Evolutionary conservation across 140 eudicot species (phyloP).

Genomic region (Flaveria floridana): DNA sequence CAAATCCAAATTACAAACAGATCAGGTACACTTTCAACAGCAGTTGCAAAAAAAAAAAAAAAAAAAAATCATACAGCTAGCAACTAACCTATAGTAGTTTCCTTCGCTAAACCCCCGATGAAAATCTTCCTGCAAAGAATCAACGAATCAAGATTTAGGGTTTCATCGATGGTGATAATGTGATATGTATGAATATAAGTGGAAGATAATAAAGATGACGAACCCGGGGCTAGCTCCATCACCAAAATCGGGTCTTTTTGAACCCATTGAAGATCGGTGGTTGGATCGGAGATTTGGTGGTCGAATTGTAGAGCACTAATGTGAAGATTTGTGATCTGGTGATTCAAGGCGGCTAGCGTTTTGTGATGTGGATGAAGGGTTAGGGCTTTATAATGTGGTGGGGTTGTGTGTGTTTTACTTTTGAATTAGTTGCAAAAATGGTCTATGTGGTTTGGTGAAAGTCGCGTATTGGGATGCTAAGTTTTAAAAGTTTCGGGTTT

Average conservation of each 20-base stretch:
- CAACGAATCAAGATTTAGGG: slow-evolving; percentile 1
- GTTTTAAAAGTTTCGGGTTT: too few species aligned
- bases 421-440: not conserved
- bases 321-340: not conserved
- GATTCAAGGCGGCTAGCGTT: slow-evolving; percentile 27
- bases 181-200: too few species aligned
- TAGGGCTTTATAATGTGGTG: not conserved
- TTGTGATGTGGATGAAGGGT: slow-evolving; percentile 28
- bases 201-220: slow-evolving; percentile 16
- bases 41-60: not conserved
- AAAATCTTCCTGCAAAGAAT: slow-evolving; percentile 67
- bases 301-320: slow-evolving; percentile 16
- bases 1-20: slow-evolving; percentile 19
- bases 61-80: not conserved
- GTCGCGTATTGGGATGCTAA: too few species aligned
- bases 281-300: slow-evolving; percentile 21
- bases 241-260: slow-evolving; percentile 64
- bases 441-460: too few species aligned
- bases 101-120: slow-evolving; percentile 85
- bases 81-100: slow-evolving; percentile 63
- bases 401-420: not conserved
- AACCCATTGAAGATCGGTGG: slow-evolving; percentile 48
- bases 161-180: not conserved
- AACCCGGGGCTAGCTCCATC: slow-evolving; percentile 97
- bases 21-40: not conserved